Percentiles rank a stretch among this genome's conserved stretches.
Evolutionary conservation across 2,329 filamentous ascomycete species (phyloP).

Genomic region (Colletotrichum viniferum): DNA sequence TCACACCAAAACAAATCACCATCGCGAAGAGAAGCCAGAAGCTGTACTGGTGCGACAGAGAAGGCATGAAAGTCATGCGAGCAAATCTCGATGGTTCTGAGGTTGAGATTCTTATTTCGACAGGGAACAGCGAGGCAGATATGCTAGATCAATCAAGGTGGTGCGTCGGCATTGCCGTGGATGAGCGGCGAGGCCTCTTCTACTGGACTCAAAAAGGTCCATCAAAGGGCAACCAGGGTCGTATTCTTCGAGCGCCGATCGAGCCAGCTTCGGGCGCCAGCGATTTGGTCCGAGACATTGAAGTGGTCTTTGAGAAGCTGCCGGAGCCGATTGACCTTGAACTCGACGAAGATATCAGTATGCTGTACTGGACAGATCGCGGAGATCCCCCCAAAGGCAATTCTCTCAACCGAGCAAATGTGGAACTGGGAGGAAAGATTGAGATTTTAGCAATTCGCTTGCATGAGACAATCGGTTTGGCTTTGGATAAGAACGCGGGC

Average conservation of each 20-base stretch:
- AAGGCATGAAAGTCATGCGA: conserved; percentile 9
- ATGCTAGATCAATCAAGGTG: background rate
- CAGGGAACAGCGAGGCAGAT: background rate
- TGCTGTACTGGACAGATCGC: conserved; percentile 4
- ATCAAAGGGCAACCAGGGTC: background rate
- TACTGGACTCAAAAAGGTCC: conserved; percentile 7
- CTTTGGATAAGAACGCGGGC: background rate
- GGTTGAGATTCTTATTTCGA: background rate
- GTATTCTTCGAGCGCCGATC: background rate
- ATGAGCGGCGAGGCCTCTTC: background rate
- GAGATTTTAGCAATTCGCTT: background rate
- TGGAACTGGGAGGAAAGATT: background rate
- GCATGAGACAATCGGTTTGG: background rate
- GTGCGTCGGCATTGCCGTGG: conserved; percentile 1
- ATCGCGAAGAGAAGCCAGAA: background rate
- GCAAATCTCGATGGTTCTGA: background rate
- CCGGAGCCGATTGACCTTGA: conserved; percentile 5
- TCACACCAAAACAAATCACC: conserved; percentile 7
- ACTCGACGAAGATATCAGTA: background rate
- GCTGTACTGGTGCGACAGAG: conserved; percentile 4
- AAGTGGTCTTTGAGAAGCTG: background rate
- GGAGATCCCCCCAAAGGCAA: conserved; percentile 5
- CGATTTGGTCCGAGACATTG: background rate
- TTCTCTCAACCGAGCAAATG: background rate
- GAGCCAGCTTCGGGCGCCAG: background rate